Evolutionary conservation across 2,329 filamentous ascomycete genomes (phyloP).

Genomic region (Fusarium irregulare): DNA sequence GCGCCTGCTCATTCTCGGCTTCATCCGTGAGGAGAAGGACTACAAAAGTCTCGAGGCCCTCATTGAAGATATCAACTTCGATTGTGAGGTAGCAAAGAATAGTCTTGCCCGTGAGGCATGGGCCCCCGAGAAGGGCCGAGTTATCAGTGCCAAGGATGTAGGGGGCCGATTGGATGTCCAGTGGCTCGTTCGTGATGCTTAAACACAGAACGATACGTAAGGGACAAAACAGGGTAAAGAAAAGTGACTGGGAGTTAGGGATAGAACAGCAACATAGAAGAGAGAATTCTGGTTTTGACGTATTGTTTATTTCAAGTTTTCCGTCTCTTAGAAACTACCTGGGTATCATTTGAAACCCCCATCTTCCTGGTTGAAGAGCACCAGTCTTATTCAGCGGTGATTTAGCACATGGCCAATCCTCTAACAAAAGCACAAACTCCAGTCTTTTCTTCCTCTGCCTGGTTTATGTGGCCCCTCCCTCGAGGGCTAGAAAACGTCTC

Average conservation of each 20-base stretch:
- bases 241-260: constrained; percentile 39
- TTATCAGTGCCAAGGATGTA: constrained; percentile 45
- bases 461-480: constrained; percentile 23
- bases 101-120: constrained; percentile 77
- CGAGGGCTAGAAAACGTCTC: constrained; percentile 26
- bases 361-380: constrained; percentile 7
- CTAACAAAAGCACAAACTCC: constrained; percentile 21
- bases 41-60: constrained; percentile 86
- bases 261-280: constrained; percentile 40
- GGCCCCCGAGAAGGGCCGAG: constrained; percentile 57
- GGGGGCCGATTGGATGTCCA: constrained; percentile 51
- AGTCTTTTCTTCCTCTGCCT: constrained; percentile 8
- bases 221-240: constrained; percentile 9
- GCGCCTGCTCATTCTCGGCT: constrained; percentile 84
- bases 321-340: constrained; percentile 31
- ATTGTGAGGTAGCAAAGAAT: constrained; percentile 83
- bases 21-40: constrained; percentile 88
- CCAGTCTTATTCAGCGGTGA: constrained; percentile 19
- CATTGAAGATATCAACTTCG: constrained; percentile 87
- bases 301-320: constrained; percentile 35
- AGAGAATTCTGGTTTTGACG: constrained; percentile 16
- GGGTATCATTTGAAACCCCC: constrained; percentile 43
- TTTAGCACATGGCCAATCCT: constrained; percentile 22
- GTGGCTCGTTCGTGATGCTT: constrained; percentile 54
- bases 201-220: not conserved